A percentile compares a stretch with the other conserved stretches of the same genome.
Evolutionary conservation across 805 yeast genomes (phyloP).

Genomic region (Komagataella mondaviorum): DNA sequence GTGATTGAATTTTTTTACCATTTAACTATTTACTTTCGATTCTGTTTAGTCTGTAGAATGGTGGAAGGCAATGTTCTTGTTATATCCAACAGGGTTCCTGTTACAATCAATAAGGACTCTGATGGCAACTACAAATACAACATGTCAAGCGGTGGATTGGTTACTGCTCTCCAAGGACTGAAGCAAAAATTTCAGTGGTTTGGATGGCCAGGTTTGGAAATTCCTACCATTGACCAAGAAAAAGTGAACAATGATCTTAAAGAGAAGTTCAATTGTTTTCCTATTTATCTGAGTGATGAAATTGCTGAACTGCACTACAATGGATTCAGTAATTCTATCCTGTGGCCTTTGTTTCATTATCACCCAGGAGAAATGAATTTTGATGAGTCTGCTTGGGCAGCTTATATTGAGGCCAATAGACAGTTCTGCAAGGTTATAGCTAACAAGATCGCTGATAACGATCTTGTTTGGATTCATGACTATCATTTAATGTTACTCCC

Average conservation of each 20-base stretch:
- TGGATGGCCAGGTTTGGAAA: slow-evolving; percentile 95
- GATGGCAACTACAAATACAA: slow-evolving; percentile 63
- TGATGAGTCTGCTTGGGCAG: slow-evolving; percentile 97
- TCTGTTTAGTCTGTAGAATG: background rate
- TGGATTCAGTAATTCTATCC: slow-evolving; percentile 86
- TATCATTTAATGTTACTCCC: slow-evolving; percentile 95
- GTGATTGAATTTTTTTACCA: background rate
- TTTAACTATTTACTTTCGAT: background rate
- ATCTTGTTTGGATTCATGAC: slow-evolving; percentile 95
- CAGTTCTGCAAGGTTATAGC: slow-evolving; percentile 68
- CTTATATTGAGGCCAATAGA: slow-evolving; percentile 85
- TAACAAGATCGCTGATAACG: slow-evolving; percentile 61
- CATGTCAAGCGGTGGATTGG: slow-evolving; percentile 97
- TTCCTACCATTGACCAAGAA: slow-evolving; percentile 63
- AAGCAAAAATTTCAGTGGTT: slow-evolving; percentile 91
- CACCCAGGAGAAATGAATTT: slow-evolving; percentile 99
- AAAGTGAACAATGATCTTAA: slow-evolving; percentile 57
- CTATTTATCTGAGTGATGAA: slow-evolving; percentile 77
- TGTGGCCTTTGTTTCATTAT: slow-evolving; percentile 97
- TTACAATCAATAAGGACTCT: slow-evolving; percentile 60
- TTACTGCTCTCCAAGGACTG: slow-evolving; percentile 87
- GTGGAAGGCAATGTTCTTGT: slow-evolving; percentile 63
- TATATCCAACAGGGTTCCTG: slow-evolving; percentile 91
- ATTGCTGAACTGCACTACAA: slow-evolving; percentile 94
- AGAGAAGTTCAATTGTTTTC: slow-evolving; percentile 77